Base-by-base conservation (phyloP, 73 alveolate genomes). In the Breviolum minutum region DNA sequence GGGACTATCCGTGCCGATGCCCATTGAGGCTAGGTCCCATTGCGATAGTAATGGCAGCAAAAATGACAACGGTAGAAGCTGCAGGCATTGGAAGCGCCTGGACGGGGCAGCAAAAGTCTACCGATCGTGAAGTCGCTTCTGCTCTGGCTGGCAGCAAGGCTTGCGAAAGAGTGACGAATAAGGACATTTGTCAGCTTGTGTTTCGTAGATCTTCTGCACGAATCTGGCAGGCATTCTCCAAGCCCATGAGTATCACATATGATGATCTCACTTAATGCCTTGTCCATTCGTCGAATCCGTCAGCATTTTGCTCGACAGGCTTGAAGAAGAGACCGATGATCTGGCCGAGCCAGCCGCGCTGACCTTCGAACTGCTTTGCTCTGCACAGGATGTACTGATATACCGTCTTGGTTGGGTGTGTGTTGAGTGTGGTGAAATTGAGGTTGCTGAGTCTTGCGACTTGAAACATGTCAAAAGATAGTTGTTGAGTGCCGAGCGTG, bases 21-120 rank as follows among this genome's bases (percentile, higher is more conserved):
- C 54, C 54, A 40, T 40, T 40, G 54, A 40, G 54, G 54, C 54
- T 40, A 40, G 54, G 54, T 3, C 54, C 54, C 54, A 3, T 3
- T 40, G 54, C 54, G 54, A 40, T 40, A 40, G 3, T 3, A 40
- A 40, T 3, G 54, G 54, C 5, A 40, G 5, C 54, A 40, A 40
- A 40, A 40, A 40, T 40, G 54, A 40, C 0, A 40, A 40, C 54
- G 0, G 54, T 40, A 40, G 54, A 40, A 40, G 40, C 5, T 73
- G 83, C 83, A 73, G 83, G 83, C 83, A 13, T 73, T 73, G 83
- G 83, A 73, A 73, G 83, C 83, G 12, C 83, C 83, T 9, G 32
- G 40, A 24, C 83, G 83, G 54, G 54, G 54, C 48, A 73, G 83
- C 83, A 73, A 24, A 24, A 32, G 77, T 68, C 77, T 13, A 73